phyloP scores from a whole-genome alignment of 140 eudicot genomes.

The Stevia rebaudiana region DNA sequence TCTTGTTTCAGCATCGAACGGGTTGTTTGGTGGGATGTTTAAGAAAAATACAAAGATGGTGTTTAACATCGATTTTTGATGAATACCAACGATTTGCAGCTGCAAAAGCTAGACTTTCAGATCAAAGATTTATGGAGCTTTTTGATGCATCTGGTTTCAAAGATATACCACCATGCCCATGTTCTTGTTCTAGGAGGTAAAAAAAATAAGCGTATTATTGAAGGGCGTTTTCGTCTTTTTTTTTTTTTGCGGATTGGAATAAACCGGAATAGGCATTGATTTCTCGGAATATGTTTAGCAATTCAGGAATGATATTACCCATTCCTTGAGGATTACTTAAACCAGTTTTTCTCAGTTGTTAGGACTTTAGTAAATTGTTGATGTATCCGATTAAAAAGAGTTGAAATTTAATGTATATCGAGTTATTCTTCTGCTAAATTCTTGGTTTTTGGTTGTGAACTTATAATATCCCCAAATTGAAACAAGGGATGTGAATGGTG shows the following conservation, averaged over 20 bases:
- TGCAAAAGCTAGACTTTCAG: slow-evolving; percentile 78
- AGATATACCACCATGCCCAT: slow-evolving; percentile 33
- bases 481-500: no score
- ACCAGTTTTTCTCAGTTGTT: slow-evolving; percentile 4
- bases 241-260: background rate
- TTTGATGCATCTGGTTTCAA: slow-evolving; percentile 62
- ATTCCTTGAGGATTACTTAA: slow-evolving; percentile 6
- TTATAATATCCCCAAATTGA: background rate
- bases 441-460: background rate
- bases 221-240: slow-evolving; percentile 30
- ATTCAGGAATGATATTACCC: slow-evolving; percentile 4
- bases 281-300: slow-evolving; percentile 26
- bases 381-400: background rate
- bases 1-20: slow-evolving; percentile 77
- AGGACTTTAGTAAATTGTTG: slow-evolving; percentile 4
- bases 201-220: background rate
- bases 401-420: background rate
- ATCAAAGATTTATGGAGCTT: slow-evolving; percentile 80
- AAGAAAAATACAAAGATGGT: slow-evolving; percentile 82
- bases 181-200: slow-evolving; percentile 43
- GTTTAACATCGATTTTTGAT: slow-evolving; percentile 77
- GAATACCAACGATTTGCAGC: slow-evolving; percentile 97
- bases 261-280: slow-evolving; percentile 24
- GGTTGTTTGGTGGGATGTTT: slow-evolving; percentile 89
- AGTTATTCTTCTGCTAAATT: background rate